Percentiles rank a stretch among this genome's conserved stretches.
phyloP scores from a whole-genome alignment of 1,284 basidiomycete genomes.

The Leucoagaricus sp. region DNA sequence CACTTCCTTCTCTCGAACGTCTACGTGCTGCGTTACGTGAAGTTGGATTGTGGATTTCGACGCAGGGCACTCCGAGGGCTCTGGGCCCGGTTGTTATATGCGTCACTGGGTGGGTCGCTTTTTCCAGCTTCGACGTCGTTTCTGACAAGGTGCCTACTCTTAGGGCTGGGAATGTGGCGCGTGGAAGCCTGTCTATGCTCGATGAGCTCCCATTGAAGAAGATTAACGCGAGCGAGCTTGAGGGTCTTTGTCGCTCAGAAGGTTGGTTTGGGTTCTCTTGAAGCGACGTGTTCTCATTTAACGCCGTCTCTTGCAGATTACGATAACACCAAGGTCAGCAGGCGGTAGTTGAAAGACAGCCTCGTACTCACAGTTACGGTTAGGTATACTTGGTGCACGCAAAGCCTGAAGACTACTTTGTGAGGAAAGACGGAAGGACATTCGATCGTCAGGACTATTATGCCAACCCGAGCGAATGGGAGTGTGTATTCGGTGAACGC shows the following conservation, averaged over 20 bases:
- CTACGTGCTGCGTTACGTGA: slow-evolving; percentile 59
- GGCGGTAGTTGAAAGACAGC: too few relatives aligned
- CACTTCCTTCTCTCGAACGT: slow-evolving; percentile 59
- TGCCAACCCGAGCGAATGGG: slow-evolving; percentile 62
- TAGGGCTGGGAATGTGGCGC: slow-evolving; percentile 79
- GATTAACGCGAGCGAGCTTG: slow-evolving; percentile 60
- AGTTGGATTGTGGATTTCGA: slow-evolving; percentile 59
- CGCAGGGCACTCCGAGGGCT: slow-evolving; percentile 60
- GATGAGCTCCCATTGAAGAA: slow-evolving; percentile 67
- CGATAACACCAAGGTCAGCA: slow-evolving; percentile 40
- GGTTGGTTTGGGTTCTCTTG: slow-evolving; percentile 36
- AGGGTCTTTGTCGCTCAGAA: slow-evolving; percentile 49
- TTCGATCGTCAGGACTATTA: slow-evolving; percentile 79
- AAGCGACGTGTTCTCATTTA: background rate
- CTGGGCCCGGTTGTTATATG: slow-evolving; percentile 82
- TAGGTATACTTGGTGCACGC: slow-evolving; percentile 82
- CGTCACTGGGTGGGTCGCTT: slow-evolving; percentile 69
- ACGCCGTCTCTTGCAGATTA: slow-evolving; percentile 39
- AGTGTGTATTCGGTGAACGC: slow-evolving; percentile 68
- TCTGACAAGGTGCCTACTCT: slow-evolving; percentile 7
- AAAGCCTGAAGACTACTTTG: slow-evolving; percentile 70
- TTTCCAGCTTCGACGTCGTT: background rate
- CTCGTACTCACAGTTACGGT: slow-evolving; percentile 9
- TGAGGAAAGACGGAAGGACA: slow-evolving; percentile 48
- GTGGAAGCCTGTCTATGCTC: slow-evolving; percentile 74